A percentile compares a stretch with the other conserved stretches of the same genome.
These are phyloP conservation scores for Dysphania ambrosioides DNA, from an alignment of 148 eudicot genomes.

Conservation along the genomic window DNA sequence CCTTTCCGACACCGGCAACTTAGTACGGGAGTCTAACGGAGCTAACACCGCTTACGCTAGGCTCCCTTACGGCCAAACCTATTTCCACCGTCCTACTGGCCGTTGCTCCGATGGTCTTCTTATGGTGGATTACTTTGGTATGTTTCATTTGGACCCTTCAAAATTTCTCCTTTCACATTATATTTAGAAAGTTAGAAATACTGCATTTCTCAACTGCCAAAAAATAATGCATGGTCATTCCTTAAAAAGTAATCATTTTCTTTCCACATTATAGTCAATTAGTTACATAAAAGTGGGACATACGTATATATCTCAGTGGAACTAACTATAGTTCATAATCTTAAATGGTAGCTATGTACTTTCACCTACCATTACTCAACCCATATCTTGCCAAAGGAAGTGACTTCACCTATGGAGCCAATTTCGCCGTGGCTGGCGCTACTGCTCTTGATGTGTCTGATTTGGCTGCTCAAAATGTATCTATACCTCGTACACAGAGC, in stretches of 20 bases:
- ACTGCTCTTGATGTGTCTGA: conserved; percentile 29
- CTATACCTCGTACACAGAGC: conserved; percentile 3
- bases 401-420: conserved; percentile 40
- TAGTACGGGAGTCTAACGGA: conserved; percentile 21
- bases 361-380: conserved; percentile 31
- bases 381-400: conserved; percentile 35
- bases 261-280: background rate
- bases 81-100: conserved; percentile 40
- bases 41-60: conserved; percentile 18
- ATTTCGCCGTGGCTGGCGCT: conserved; percentile 42
- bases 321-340: background rate
- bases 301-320: too few species aligned
- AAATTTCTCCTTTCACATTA: too few species aligned
- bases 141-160: background rate
- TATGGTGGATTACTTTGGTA: conserved; percentile 46
- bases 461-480: conserved; percentile 19
- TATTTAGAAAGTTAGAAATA: too few species aligned
- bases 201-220: too few species aligned
- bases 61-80: conserved; percentile 34
- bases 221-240: too few species aligned
- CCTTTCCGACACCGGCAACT: conserved; percentile 41
- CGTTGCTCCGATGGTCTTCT: conserved; percentile 46
- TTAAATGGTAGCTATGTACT: conserved; percentile 27
- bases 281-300: conserved; percentile 10
- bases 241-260: background rate